Percentiles rank a stretch among this genome's conserved stretches.
Evolutionary conservation across 805 yeast genomes (phyloP).

Genomic region (baker's yeast (Saccharomyces cerevisiae)): DNA sequence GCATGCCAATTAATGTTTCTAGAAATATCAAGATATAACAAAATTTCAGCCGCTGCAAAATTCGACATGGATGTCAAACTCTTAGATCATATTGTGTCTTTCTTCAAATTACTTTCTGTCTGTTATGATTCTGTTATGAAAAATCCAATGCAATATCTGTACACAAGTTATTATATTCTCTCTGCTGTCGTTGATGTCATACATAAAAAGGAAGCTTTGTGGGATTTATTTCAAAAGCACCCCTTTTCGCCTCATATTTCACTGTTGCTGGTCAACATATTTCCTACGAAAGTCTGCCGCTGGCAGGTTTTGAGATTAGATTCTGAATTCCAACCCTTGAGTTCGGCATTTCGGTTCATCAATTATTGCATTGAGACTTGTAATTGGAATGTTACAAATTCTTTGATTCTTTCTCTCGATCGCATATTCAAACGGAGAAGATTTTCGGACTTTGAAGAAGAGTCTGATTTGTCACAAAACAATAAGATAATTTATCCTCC

Average conservation of each 20-base stretch:
- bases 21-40: slow-evolving; percentile 20
- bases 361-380: slow-evolving; percentile 14
- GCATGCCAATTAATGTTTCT: slow-evolving; percentile 23
- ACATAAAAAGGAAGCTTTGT: slow-evolving; percentile 8
- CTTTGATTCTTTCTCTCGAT: slow-evolving; percentile 40
- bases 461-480: slow-evolving; percentile 3
- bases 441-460: slow-evolving; percentile 24
- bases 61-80: slow-evolving; percentile 15
- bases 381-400: slow-evolving; percentile 33
- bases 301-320: slow-evolving; percentile 20
- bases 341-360: slow-evolving; percentile 13
- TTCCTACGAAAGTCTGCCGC: slow-evolving; percentile 11
- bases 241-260: slow-evolving; percentile 14
- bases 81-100: slow-evolving; percentile 20
- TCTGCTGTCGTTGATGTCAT: slow-evolving; percentile 10
- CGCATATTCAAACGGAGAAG: slow-evolving; percentile 20
- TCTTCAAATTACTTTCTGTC: slow-evolving; percentile 20
- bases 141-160: slow-evolving; percentile 6
- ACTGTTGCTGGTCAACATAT: slow-evolving; percentile 11
- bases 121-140: slow-evolving; percentile 7
- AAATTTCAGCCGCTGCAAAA: slow-evolving; percentile 7
- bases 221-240: slow-evolving; percentile 14
- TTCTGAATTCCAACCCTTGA: slow-evolving; percentile 6
- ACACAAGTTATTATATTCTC: slow-evolving; percentile 16
- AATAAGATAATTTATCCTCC: slow-evolving; percentile 7